A percentile compares a stretch with the other conserved stretches of the same genome.
These are phyloP conservation scores for Aquilaria malaccensis DNA, from an alignment of 345 rosid genomes.

Conservation along the genomic window DNA sequence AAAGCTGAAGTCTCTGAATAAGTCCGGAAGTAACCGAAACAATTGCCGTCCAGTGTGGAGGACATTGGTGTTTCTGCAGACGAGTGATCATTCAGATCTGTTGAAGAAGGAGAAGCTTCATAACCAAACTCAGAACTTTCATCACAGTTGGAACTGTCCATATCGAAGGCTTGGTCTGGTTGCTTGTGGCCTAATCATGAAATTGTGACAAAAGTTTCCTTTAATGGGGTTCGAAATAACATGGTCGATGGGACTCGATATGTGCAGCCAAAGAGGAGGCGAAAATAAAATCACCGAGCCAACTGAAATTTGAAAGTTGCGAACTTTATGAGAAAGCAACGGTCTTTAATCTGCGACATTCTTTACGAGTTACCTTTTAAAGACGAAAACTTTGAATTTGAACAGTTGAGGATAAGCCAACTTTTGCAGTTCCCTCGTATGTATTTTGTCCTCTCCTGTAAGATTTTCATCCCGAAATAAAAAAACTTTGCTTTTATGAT, in stretches of 20 bases:
- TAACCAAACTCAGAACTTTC: conserved; percentile 44
- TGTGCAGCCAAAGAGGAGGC: conserved; percentile 12
- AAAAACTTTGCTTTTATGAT: conserved; percentile 12
- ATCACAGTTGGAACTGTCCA: conserved; percentile 40
- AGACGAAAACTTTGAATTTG: conserved; percentile 33
- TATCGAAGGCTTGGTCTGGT: conserved; percentile 10
- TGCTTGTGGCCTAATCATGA: conserved; percentile 27
- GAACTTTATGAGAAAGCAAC: conserved; percentile 36
- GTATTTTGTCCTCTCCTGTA: conserved; percentile 9
- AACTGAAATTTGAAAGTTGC: conserved; percentile 35
- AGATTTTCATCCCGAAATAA: conserved; percentile 13
- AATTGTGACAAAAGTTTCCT: conserved; percentile 1
- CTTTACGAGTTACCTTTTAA: conserved; percentile 33
- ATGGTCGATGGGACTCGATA: conserved; percentile 12
- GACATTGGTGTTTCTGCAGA: conserved; percentile 45
- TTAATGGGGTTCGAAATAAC: conserved; percentile 18
- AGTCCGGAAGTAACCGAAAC: conserved; percentile 46
- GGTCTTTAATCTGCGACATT: conserved; percentile 21
- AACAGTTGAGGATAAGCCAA: conserved; percentile 17
- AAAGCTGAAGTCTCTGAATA: conserved; percentile 59
- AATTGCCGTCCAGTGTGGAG: conserved; percentile 50
- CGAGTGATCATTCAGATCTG: conserved; percentile 44
- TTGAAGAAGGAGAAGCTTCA: conserved; percentile 45
- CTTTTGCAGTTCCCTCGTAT: conserved; percentile 34
- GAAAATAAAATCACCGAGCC: conserved; percentile 18